These are phyloP conservation scores for Xylaria palmicola DNA, from an alignment of 495 filamentous ascomycete species.

Conservation along the genomic window DNA sequence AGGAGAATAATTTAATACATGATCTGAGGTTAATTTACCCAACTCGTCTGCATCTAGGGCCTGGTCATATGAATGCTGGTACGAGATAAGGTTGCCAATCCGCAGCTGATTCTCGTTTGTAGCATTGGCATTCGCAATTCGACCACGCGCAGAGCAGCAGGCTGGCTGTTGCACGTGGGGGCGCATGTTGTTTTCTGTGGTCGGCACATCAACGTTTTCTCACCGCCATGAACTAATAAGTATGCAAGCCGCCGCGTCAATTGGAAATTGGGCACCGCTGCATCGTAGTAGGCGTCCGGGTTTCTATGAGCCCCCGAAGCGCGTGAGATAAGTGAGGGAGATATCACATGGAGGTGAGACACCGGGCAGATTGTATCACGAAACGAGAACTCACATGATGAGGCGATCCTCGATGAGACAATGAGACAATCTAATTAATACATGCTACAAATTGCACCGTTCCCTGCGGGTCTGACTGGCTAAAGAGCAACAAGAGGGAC, in stretches of 20 bases:
- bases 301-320: not conserved
- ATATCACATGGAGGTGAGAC: not conserved
- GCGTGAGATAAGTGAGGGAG: not conserved
- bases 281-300: not conserved
- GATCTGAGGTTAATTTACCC: not conserved
- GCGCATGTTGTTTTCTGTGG: not conserved
- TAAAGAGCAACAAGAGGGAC: no score
- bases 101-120: not conserved
- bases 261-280: conserved; percentile 10
- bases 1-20: not conserved
- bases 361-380: not conserved
- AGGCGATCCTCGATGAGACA: not conserved
- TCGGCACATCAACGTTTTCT: not conserved
- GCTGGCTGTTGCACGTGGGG: not conserved
- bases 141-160: not conserved
- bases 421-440: not conserved
- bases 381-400: not conserved
- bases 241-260: not conserved
- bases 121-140: not conserved
- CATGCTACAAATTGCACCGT: not conserved
- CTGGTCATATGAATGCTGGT: not conserved
- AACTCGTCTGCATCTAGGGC: not conserved
- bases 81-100: not conserved
- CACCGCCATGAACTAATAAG: not conserved
- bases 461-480: not conserved